Evolutionary conservation across 78 protist species (phyloP).

Genomic region (Dictyostelium capitatum): DNA sequence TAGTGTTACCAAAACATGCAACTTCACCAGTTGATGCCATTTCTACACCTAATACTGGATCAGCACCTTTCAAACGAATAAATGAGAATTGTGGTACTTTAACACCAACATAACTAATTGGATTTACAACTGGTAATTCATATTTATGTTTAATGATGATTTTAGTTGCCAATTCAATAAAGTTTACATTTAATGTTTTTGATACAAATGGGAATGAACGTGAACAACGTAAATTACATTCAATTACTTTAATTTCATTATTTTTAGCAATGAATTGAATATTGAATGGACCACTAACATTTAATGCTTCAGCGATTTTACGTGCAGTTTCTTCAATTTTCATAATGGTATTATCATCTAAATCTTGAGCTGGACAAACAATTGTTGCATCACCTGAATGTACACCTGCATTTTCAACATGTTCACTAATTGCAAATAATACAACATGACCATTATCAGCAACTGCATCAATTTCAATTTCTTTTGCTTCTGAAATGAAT

Average conservation of each 20-base stretch:
- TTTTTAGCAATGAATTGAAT: conserved; percentile 97
- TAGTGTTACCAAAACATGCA: conserved; percentile 94
- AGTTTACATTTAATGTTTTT: conserved; percentile 89
- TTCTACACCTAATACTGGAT: conserved; percentile 98
- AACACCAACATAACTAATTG: conserved; percentile 76
- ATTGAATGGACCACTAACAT: conserved; percentile 97
- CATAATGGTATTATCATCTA: conserved; percentile 84
- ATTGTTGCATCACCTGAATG: conserved; percentile 99
- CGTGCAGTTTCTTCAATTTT: conserved; percentile 80
- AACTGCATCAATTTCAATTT: conserved; percentile 98
- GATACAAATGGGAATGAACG: conserved; percentile 97
- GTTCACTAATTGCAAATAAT: conserved; percentile 96
- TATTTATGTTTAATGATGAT: conserved; percentile 74
- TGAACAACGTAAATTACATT: conserved; percentile 97
- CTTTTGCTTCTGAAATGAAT: conserved; percentile 96
- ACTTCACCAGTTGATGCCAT: conserved; percentile 99
- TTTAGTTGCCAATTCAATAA: conserved; percentile 91
- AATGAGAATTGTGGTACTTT: conserved; percentile 98
- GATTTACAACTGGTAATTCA: conserved; percentile 58
- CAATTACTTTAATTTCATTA: conserved; percentile 96
- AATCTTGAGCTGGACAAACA: conserved; percentile 96
- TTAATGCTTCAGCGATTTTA: conserved; percentile 89
- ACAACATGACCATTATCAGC: conserved; percentile 93
- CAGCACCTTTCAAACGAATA: conserved; percentile 96
- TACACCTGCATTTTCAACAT: conserved; percentile 99